Percentiles rank a stretch among this genome's conserved stretches.
These are phyloP conservation scores for Wickerhamiella slavikovae DNA, from an alignment of 805 yeast species.

Conservation along the genomic window DNA sequence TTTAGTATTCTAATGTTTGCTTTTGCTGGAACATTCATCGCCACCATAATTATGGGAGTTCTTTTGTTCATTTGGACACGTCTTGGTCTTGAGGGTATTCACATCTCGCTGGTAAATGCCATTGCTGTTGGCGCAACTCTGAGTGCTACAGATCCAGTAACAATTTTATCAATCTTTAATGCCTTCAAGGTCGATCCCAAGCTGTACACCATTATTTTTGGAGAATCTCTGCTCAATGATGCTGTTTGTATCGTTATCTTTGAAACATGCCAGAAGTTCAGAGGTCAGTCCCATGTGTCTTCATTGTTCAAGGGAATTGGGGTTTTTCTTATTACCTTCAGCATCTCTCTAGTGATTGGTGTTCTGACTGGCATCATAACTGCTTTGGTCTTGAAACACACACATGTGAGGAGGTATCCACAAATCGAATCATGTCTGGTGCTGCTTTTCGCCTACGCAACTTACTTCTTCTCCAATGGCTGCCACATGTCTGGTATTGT, in stretches of 20 bases:
- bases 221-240: slow-evolving; percentile 86
- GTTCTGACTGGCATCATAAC: slow-evolving; percentile 70
- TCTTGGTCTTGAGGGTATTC: slow-evolving; percentile 71
- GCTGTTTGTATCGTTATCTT: slow-evolving; percentile 98
- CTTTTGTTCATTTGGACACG: slow-evolving; percentile 79
- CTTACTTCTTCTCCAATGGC: slow-evolving; percentile 94
- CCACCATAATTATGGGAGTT: slow-evolving; percentile 78
- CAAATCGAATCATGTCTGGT: slow-evolving; percentile 91
- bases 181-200: slow-evolving; percentile 97
- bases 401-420: slow-evolving; percentile 86
- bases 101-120: slow-evolving; percentile 89
- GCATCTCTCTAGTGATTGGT: slow-evolving; percentile 79
- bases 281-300: slow-evolving; percentile 45
- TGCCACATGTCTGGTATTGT: slow-evolving; percentile 99
- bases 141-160: slow-evolving; percentile 97
- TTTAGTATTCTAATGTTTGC: slow-evolving; percentile 87
- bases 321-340: slow-evolving; percentile 78
- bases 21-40: slow-evolving; percentile 87
- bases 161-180: slow-evolving; percentile 86
- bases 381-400: slow-evolving; percentile 76
- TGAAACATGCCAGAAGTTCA: slow-evolving; percentile 93
- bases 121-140: slow-evolving; percentile 93
- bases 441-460: slow-evolving; percentile 76
- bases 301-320: slow-evolving; percentile 72
- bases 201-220: slow-evolving; percentile 88